Conservation (phyloP, 148 eudicot species). For the Fagopyrum esculentum region DNA sequence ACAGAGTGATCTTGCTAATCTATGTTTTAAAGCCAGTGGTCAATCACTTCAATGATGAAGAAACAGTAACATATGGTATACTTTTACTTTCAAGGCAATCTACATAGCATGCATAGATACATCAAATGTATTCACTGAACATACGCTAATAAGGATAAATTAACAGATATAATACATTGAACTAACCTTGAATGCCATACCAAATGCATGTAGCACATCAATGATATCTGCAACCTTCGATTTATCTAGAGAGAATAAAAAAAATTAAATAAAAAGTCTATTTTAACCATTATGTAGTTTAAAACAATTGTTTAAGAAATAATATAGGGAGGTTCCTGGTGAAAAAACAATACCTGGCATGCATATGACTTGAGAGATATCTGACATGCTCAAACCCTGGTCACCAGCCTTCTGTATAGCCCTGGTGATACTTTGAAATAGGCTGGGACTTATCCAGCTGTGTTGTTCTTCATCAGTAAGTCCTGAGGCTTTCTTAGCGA, state of each 20-base stretch:
- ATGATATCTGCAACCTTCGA: slow-evolving; percentile 40
- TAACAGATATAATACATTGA: neutral
- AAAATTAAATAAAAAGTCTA: neutral
- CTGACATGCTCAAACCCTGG: slow-evolving; percentile 76
- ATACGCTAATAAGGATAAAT: neutral
- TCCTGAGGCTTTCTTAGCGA: slow-evolving; percentile 31
- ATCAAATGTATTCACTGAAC: neutral
- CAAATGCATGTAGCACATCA: slow-evolving; percentile 75
- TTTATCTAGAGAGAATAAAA: slow-evolving; percentile 35
- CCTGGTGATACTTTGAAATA: slow-evolving; percentile 42
- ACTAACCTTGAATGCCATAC: slow-evolving; percentile 72
- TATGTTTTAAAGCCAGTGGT: neutral
- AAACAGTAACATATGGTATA: neutral
- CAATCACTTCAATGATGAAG: neutral
- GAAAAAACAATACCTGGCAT: slow-evolving; percentile 38
- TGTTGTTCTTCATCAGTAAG: slow-evolving; percentile 22
- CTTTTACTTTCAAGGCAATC: neutral
- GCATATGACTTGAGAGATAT: slow-evolving; percentile 43
- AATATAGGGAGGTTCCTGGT: neutral
- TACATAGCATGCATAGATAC: neutral
- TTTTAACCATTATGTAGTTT: neutral
- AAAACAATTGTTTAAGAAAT: neutral
- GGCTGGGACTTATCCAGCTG: slow-evolving; percentile 32
- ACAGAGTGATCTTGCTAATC: neutral
- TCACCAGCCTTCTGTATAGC: slow-evolving; percentile 85